Evolutionary conservation across 805 yeast species (phyloP).

Genomic region (Candida glaebosa): DNA sequence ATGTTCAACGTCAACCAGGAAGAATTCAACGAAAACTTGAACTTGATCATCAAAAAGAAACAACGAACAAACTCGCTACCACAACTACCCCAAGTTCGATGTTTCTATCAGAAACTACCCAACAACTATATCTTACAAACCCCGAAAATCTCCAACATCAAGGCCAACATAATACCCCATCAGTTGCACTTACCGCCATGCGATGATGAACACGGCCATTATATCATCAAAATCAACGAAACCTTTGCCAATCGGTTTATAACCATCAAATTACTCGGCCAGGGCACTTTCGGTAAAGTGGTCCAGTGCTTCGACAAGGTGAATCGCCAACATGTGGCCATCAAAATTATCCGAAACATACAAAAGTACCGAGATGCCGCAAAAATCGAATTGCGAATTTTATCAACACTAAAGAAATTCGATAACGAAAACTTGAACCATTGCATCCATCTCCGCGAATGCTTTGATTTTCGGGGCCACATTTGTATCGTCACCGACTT

Average conservation of each 20-base stretch:
- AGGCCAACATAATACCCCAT: slow-evolving; percentile 38
- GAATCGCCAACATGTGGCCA: slow-evolving; percentile 67
- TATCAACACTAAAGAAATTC: slow-evolving; percentile 66
- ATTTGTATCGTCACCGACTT: slow-evolving; percentile 91
- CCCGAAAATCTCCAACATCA: slow-evolving; percentile 38
- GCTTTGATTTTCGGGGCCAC: slow-evolving; percentile 90
- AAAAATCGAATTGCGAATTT: slow-evolving; percentile 81
- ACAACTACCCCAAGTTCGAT: slow-evolving; percentile 42
- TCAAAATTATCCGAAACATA: slow-evolving; percentile 86
- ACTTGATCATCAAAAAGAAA: slow-evolving; percentile 20
- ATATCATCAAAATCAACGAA: slow-evolving; percentile 56
- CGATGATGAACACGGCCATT: slow-evolving; percentile 74
- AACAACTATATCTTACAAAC: slow-evolving; percentile 29
- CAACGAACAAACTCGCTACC: slow-evolving; percentile 43
- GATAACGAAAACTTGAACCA: slow-evolving; percentile 66
- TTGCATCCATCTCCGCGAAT: slow-evolving; percentile 84
- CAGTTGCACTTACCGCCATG: slow-evolving; percentile 35
- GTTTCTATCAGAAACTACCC: slow-evolving; percentile 39
- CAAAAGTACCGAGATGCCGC: slow-evolving; percentile 96
- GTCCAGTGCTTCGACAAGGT: slow-evolving; percentile 73
- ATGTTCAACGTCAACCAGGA: slow-evolving; percentile 39
- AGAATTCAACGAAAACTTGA: neutral
- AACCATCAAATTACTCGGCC: slow-evolving; percentile 71
- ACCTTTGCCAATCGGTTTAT: slow-evolving; percentile 72
- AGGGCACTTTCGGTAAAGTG: slow-evolving; percentile 92